phyloP scores from a whole-genome alignment of 1,139 yeast species.

The Yamadazyma triangularis region DNA sequence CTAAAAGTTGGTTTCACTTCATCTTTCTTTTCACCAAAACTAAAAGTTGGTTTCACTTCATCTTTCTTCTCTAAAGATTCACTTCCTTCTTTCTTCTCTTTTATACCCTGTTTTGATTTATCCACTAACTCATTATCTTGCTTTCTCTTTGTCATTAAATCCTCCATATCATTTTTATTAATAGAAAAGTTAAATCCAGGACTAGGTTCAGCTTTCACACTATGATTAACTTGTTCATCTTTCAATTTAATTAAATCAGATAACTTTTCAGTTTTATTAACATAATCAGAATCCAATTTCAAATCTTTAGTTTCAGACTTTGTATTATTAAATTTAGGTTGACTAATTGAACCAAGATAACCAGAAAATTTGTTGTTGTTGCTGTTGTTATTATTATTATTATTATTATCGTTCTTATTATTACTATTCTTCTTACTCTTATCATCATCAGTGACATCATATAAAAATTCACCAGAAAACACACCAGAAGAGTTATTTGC shows the following conservation, averaged over 20 bases:
- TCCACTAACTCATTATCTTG: conserved; percentile 8
- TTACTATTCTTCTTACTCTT: too few relatives aligned
- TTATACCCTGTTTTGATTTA: not conserved
- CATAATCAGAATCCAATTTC: conserved; percentile 25
- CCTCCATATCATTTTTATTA: conserved; percentile 21
- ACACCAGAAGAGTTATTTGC: too few relatives aligned
- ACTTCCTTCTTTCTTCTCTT: not conserved
- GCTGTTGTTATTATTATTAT: too few relatives aligned
- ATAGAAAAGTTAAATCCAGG: conserved; percentile 36
- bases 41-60: too few relatives aligned
- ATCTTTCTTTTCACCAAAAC: conserved; percentile 4
- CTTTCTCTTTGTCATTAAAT: conserved; percentile 18
- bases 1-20: conserved; percentile 8
- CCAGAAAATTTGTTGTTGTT: conserved; percentile 24
- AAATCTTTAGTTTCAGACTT: conserved; percentile 6
- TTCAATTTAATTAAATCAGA: conserved; percentile 29
- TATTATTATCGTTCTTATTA: too few relatives aligned
- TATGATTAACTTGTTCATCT: conserved; percentile 12
- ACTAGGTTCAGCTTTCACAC: conserved; percentile 24
- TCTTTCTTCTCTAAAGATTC: conserved; percentile 3
- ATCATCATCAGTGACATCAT: conserved; percentile 28
- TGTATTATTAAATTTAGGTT: conserved; percentile 20
- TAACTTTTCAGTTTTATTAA: conserved; percentile 20
- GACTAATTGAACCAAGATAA: conserved; percentile 27
- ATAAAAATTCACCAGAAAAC: conserved; percentile 33